Conservation (phyloP, 2,329 filamentous ascomycete species). For the Colletotrichum sp. region DNA sequence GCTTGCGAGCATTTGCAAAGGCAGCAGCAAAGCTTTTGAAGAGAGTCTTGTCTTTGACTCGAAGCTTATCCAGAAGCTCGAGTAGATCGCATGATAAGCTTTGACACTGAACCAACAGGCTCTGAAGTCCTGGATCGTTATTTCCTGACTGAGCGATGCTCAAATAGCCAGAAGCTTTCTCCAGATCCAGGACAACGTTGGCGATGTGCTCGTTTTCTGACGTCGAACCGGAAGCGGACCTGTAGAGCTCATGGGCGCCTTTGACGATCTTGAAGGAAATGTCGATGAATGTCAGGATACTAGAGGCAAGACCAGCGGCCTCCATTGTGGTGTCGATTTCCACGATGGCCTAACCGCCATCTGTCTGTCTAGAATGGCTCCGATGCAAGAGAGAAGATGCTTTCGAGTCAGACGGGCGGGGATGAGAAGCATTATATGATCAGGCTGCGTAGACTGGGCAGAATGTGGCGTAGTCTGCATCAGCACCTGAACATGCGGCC, state of each 20-base stretch:
- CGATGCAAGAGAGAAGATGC: background rate
- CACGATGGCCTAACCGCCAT: background rate
- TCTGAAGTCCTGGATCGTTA: background rate
- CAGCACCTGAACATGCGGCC: background rate
- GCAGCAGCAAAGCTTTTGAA: background rate
- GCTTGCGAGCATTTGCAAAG: background rate
- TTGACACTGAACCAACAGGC: background rate
- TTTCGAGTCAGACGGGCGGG: background rate
- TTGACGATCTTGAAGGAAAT: background rate
- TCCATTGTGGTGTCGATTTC: background rate
- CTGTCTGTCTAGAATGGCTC: accelerated
- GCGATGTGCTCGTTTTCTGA: background rate
- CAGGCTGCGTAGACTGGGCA: background rate
- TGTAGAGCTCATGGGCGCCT: background rate
- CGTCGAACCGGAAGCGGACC: background rate
- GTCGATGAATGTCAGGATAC: background rate
- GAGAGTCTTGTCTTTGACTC: background rate
- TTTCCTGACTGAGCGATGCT: background rate
- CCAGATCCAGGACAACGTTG: background rate
- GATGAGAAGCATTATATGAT: accelerated
- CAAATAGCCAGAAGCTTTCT: background rate
- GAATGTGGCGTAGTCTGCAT: background rate
- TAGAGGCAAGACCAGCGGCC: background rate
- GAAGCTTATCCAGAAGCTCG: background rate
- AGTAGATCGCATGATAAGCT: background rate